Conservation (phyloP, 2,329 filamentous ascomycete genomes). For the Coniochaeta hoffmannii region DNA sequence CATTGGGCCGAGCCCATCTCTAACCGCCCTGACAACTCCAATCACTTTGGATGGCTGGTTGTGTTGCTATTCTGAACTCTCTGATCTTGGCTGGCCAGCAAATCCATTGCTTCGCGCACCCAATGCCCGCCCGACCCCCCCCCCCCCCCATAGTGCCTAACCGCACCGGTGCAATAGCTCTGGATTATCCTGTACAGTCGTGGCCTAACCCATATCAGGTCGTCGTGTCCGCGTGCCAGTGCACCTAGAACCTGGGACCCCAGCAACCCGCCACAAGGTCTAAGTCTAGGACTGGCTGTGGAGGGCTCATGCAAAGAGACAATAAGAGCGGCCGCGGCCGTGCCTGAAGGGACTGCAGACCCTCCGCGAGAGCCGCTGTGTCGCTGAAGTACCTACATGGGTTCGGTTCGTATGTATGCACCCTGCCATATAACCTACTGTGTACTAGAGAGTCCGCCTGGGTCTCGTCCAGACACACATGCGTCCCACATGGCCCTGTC, state of each 20-base stretch:
- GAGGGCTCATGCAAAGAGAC: background rate
- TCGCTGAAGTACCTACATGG: background rate
- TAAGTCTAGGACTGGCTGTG: background rate
- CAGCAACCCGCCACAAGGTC: background rate
- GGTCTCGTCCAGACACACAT: constrained; percentile 6
- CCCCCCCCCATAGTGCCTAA: background rate
- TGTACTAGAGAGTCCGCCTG: background rate
- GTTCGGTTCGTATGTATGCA: background rate
- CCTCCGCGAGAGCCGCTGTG: background rate
- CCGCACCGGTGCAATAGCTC: constrained; percentile 1
- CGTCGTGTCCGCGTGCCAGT: background rate
- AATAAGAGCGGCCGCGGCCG: background rate
- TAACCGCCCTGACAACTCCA: constrained; percentile 2
- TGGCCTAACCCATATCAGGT: background rate
- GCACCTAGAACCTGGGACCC: background rate
- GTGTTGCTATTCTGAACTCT: constrained; percentile 1
- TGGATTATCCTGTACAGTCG: background rate
- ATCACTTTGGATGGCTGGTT: background rate
- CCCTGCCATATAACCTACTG: background rate
- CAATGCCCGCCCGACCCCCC: constrained; percentile 1
- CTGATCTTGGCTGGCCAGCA: background rate
- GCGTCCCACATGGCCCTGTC: constrained; percentile 21
- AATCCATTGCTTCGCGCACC: background rate
- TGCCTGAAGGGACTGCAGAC: background rate
- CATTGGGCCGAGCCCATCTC: background rate